Conservation (phyloP, 2,329 filamentous ascomycete species). For the Ascochyta clinopodiicola region DNA sequence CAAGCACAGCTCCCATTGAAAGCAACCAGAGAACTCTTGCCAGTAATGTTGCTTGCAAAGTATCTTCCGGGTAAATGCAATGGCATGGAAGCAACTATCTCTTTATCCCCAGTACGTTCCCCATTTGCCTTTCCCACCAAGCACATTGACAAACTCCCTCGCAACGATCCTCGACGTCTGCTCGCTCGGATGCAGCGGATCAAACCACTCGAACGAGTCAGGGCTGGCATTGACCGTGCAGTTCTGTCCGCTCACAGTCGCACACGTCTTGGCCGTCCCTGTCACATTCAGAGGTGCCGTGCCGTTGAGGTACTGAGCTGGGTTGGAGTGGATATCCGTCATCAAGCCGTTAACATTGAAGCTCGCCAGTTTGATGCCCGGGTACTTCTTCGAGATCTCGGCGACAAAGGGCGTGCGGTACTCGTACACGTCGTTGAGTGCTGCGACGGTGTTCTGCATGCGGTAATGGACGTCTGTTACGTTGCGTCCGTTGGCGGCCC, state of each 20-base stretch:
- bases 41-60: no score
- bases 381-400: conserved; percentile 52
- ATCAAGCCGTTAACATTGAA: conserved; percentile 71
- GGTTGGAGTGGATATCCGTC: conserved; percentile 68
- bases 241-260: conserved; percentile 41
- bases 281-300: conserved; percentile 67
- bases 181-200: conserved; percentile 75
- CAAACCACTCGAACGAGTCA: conserved; percentile 75
- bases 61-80: no score
- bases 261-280: conserved; percentile 64
- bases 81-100: no score
- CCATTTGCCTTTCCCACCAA: conserved; percentile 58
- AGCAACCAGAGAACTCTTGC: no score
- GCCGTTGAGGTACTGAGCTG: conserved; percentile 66
- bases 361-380: conserved; percentile 66
- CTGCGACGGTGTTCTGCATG: conserved; percentile 60
- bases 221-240: conserved; percentile 43
- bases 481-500: conserved; percentile 57
- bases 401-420: conserved; percentile 55
- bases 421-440: conserved; percentile 59
- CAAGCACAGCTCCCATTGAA: no score
- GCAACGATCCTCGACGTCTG: conserved; percentile 66
- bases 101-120: conserved; percentile 52
- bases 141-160: conserved; percentile 61
- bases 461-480: conserved; percentile 57